Conservation (phyloP, 2,329 filamentous ascomycete species). For the Davidsoniella eucalypti region DNA sequence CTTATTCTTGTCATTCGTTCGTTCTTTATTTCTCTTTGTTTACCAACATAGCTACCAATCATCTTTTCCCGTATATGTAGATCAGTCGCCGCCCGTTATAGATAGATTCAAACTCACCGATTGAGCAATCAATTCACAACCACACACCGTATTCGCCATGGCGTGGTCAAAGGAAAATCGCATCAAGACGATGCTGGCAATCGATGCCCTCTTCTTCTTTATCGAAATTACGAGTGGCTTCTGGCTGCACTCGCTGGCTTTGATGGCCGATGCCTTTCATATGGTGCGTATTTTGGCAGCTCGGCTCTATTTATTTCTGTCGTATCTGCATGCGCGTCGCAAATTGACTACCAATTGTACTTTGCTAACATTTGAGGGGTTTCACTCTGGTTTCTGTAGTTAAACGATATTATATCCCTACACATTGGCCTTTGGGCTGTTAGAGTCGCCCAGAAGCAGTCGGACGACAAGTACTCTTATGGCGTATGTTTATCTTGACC, state of each 20-base stretch:
- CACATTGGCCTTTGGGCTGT: conserved; percentile 92
- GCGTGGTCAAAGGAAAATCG: conserved; percentile 81
- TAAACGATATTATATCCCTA: conserved; percentile 95
- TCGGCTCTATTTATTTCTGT: neutral
- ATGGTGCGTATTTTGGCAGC: conserved; percentile 47
- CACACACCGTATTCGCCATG: conserved; percentile 32
- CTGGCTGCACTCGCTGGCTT: conserved; percentile 73
- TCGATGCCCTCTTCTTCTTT: conserved; percentile 80
- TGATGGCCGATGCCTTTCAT: conserved; percentile 95
- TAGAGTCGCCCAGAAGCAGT: conserved; percentile 66
- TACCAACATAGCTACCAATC: too few relatives aligned
- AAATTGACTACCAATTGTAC: neutral
- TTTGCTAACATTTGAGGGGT: too few relatives aligned
- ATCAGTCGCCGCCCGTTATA: neutral
- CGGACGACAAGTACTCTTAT: conserved; percentile 87
- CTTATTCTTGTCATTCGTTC: too few relatives aligned
- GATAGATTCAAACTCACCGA: neutral
- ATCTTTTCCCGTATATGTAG: neutral
- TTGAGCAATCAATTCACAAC: neutral
- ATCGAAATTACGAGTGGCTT: conserved; percentile 77
- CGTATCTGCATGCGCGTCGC: neutral
- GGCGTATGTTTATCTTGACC: conserved; percentile 42
- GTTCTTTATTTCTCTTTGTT: too few relatives aligned
- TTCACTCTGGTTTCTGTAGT: conserved; percentile 27
- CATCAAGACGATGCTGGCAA: conserved; percentile 82